These are phyloP conservation scores for Neurospora tetraspora DNA, from an alignment of 495 filamentous ascomycete species.

Conservation along the genomic window DNA sequence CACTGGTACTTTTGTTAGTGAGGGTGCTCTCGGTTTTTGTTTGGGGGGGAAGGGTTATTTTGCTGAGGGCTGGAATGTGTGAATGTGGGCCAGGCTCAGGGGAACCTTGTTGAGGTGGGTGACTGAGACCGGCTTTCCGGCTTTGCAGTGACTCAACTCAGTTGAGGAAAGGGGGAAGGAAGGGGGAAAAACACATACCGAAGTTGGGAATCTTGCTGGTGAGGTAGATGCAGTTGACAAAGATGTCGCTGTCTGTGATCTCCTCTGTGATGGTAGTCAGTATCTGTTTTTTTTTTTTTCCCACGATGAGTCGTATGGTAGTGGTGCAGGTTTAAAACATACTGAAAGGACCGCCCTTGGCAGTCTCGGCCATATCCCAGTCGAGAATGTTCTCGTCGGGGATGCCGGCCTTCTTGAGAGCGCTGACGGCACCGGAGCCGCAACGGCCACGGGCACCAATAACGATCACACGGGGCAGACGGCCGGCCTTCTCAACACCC, in stretches of 20 bases:
- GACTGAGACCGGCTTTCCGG: neutral
- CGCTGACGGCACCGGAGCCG: constrained; percentile 73
- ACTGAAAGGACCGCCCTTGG: constrained; percentile 69
- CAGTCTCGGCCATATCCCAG: constrained; percentile 94
- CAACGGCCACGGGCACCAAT: constrained; percentile 73
- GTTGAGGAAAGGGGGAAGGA: neutral
- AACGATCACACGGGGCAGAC: constrained; percentile 44
- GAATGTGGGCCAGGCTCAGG: neutral
- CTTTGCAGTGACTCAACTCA: neutral
- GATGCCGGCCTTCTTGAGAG: constrained; percentile 67
- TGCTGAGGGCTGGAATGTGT: neutral
- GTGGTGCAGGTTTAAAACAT: constrained; percentile 1
- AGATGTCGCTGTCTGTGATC: constrained; percentile 71
- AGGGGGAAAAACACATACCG: constrained; percentile 5
- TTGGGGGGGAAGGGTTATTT: neutral
- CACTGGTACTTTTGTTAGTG: constrained; percentile 27
- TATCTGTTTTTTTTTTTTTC: neutral
- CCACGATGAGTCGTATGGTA: neutral
- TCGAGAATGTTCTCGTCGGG: constrained; percentile 64
- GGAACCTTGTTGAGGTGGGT: neutral
- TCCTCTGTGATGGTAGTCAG: constrained; percentile 38
- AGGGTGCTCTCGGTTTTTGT: neutral
- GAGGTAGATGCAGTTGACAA: constrained; percentile 91
- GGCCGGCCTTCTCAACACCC: constrained; percentile 57
- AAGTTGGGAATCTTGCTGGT: constrained; percentile 32